Evolutionary conservation across 2,329 filamentous ascomycete genomes (phyloP).

Genomic region (Claviceps pazoutovae): DNA sequence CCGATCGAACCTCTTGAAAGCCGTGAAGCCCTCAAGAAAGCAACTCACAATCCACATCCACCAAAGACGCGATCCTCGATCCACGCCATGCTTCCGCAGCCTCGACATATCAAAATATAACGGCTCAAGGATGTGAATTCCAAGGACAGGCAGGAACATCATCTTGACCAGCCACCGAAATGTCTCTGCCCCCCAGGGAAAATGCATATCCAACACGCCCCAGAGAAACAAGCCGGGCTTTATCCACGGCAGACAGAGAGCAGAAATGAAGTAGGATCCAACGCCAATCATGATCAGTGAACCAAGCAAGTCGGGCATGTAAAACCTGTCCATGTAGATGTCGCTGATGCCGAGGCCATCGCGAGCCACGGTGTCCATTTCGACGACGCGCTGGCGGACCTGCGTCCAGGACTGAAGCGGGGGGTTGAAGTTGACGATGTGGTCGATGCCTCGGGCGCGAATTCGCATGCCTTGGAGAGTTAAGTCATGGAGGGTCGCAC

Average conservation of each 20-base stretch:
- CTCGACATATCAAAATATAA: slow-evolving; percentile 32
- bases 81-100: slow-evolving; percentile 34
- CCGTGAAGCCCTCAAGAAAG: slow-evolving; percentile 39
- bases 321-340: slow-evolving; percentile 27
- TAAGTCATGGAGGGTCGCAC: slow-evolving; percentile 48
- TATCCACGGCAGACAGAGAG: slow-evolving; percentile 34
- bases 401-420: slow-evolving; percentile 56
- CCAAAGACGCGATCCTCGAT: slow-evolving; percentile 34
- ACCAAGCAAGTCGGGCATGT: slow-evolving; percentile 29
- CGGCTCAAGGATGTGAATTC: slow-evolving; percentile 53
- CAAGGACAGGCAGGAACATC: slow-evolving; percentile 45
- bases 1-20: slow-evolving; percentile 37
- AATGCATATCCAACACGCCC: slow-evolving; percentile 32
- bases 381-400: slow-evolving; percentile 54
- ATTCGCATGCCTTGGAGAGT: slow-evolving; percentile 50
- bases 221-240: slow-evolving; percentile 36
- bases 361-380: slow-evolving; percentile 49
- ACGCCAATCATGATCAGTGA: slow-evolving; percentile 40
- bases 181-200: slow-evolving; percentile 43
- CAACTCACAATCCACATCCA: slow-evolving; percentile 37
- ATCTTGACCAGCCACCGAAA: slow-evolving; percentile 45
- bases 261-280: slow-evolving; percentile 37
- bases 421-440: slow-evolving; percentile 51
- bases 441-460: slow-evolving; percentile 28
- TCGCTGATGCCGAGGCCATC: slow-evolving; percentile 43